phyloP scores from a whole-genome alignment of 495 filamentous ascomycete genomes.

The Astrocystis sublimbata region DNA sequence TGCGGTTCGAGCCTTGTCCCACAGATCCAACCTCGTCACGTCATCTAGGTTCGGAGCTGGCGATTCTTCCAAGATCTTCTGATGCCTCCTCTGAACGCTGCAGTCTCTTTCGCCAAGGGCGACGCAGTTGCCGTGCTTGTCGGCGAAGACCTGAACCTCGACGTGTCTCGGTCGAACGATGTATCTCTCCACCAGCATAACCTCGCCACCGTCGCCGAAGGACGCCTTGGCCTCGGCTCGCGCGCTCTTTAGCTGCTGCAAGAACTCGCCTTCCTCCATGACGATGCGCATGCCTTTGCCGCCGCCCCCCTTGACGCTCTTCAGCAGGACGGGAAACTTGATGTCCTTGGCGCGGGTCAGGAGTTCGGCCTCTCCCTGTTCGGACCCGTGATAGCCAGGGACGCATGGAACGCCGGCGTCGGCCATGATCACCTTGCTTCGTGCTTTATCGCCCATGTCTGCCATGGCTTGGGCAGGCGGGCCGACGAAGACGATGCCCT shows the following conservation, averaged over 20 bases:
- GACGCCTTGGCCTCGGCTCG: conserved; percentile 87
- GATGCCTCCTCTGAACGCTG: conserved; percentile 84
- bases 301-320: conserved; percentile 94
- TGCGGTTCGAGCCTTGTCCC: conserved; percentile 89
- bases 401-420: conserved; percentile 92
- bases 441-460: conserved; percentile 96
- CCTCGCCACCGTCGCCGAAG: conserved; percentile 82
- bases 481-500: conserved; percentile 91
- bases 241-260: conserved; percentile 78
- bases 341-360: conserved; percentile 75
- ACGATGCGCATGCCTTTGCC: conserved; percentile 99
- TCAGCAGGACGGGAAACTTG: conserved; percentile 89
- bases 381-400: conserved; percentile 88
- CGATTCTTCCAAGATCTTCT: conserved; percentile 97
- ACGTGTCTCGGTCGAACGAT: conserved; percentile 93
- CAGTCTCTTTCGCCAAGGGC: conserved; percentile 86
- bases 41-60: conserved; percentile 86
- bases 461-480: conserved; percentile 91
- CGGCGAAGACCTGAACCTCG: conserved; percentile 96
- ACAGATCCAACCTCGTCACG: conserved; percentile 78
- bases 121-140: conserved; percentile 81
- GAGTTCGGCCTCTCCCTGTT: conserved; percentile 75
- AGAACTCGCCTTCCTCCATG: conserved; percentile 69
- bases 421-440: conserved; percentile 90
- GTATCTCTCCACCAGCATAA: conserved; percentile 97